Evolutionary conservation across 768 basidiomycete genomes (phyloP).

Genomic region (Lactifluus piperatus): DNA sequence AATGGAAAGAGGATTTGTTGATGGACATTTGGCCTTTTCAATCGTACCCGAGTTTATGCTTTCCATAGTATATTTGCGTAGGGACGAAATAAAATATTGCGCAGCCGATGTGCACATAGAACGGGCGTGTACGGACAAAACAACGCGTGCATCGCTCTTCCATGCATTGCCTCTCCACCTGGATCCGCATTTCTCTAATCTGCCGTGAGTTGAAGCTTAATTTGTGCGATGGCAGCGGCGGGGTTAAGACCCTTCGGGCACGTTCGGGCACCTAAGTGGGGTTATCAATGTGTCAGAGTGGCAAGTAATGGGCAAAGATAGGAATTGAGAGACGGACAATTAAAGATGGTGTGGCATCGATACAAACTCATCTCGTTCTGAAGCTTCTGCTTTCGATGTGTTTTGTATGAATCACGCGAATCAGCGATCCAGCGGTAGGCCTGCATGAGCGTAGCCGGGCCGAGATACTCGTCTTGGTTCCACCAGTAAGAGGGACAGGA

Average conservation of each 20-base stretch:
- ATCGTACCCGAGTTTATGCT: not conserved
- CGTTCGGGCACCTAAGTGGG: constrained; percentile 67
- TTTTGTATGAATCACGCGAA: constrained; percentile 77
- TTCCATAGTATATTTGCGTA: constrained; percentile 3
- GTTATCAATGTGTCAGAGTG: not conserved
- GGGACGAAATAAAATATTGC: not conserved
- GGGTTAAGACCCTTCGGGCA: constrained; percentile 97
- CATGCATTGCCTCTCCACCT: not conserved
- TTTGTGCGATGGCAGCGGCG: constrained; percentile 83
- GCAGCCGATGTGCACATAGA: not conserved
- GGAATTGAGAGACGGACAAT: constrained; percentile 42
- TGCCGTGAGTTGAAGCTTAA: constrained; percentile 83
- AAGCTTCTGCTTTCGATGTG: constrained; percentile 80
- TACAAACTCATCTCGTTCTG: constrained; percentile 96
- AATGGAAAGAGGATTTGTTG: not conserved
- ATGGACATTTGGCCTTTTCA: not conserved
- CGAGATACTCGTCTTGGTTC: constrained; percentile 98
- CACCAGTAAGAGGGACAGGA: constrained; percentile 99
- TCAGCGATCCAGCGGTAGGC: constrained; percentile 98
- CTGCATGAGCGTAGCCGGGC: constrained; percentile 94
- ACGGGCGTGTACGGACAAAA: not conserved
- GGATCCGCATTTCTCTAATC: constrained; percentile 35
- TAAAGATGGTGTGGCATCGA: constrained; percentile 98
- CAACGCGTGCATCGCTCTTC: not conserved
- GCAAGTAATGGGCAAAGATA: constrained; percentile 20